Evolutionary conservation across 2,329 filamentous ascomycete genomes (phyloP).

Genomic region (Pseudogymnoascus sp.): DNA sequence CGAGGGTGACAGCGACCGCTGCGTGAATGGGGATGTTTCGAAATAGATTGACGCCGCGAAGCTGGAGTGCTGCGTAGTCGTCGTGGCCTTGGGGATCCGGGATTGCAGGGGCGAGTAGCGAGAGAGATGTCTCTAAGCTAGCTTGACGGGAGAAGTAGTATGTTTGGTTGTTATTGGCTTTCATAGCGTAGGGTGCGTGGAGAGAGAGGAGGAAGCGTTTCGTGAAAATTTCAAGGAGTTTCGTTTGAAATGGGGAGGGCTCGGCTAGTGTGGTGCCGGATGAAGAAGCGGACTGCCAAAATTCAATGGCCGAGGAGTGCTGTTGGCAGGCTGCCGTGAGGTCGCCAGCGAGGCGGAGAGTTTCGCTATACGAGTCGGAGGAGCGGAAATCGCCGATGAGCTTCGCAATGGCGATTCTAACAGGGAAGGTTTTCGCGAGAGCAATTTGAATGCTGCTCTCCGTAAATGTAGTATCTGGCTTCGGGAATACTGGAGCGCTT

Average conservation of each 20-base stretch:
- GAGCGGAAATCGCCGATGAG: constrained; percentile 39
- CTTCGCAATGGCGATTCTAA: constrained; percentile 36
- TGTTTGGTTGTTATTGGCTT: constrained; percentile 33
- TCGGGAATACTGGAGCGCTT: constrained; percentile 16
- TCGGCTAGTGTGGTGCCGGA: not conserved
- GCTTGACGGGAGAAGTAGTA: constrained; percentile 40
- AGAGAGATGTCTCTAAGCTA: constrained; percentile 33
- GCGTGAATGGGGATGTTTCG: constrained; percentile 32
- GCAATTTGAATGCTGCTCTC: constrained; percentile 42
- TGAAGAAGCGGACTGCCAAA: not conserved
- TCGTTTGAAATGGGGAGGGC: constrained; percentile 32
- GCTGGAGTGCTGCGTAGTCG: constrained; percentile 30
- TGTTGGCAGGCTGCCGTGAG: constrained; percentile 26
- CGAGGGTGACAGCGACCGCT: constrained; percentile 35
- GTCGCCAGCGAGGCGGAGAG: constrained; percentile 37
- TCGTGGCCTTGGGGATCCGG: constrained; percentile 10
- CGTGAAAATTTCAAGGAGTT: constrained; percentile 40
- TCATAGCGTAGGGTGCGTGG: constrained; percentile 38
- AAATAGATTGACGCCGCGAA: constrained; percentile 33
- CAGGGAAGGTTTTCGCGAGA: constrained; percentile 34
- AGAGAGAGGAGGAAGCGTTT: constrained; percentile 45
- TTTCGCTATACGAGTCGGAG: constrained; percentile 36
- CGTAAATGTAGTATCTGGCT: constrained; percentile 29
- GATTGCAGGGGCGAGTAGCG: constrained; percentile 4
- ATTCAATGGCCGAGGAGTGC: not conserved